Evolutionary conservation across 768 basidiomycete species (phyloP), one percentile per base, ranked within the genome.

Genomic region (Macrocybe gigantea): DNA sequence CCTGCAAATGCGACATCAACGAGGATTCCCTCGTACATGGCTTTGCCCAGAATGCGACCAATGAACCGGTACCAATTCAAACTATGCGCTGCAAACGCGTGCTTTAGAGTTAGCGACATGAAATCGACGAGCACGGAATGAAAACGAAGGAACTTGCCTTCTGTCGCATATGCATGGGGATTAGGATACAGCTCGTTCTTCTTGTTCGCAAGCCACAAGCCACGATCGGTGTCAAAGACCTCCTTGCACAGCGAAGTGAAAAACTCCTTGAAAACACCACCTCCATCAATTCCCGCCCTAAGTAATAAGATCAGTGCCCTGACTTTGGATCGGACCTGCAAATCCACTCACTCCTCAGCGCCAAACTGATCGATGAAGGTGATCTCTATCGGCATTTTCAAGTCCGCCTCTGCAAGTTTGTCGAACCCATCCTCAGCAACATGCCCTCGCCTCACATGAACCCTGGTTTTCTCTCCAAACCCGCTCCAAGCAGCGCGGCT

Each of bases 251-350:
- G 64, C 10, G 87, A 90, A 1, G 93, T 99, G 58, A 98, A 79
- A 56, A 98, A 96, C 64, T 98, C 96, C 63, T 98, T 99, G 74
- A 96, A 98, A 5, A 98, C 84, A 0, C 96, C 96, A 2, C 96
- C 94, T 1, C 95, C 94, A 53, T 97, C 95, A 32, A 98, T 95
- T 0, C 94, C 95, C 12, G 85, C 83, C 63, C 88, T 89, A 50
- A 30, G 47, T 22, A 31, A 34, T 4, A 50, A 15, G 38, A 5
- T 14, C 39, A 47, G 11, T 39, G 33, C n/a, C 15, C 35, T 33
- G 37, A 40, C 6, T 36, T 6, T 37, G 11, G 5, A 41, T 39
- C 41, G 37, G 34, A 38, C 22, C 13, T 41, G 40, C 5, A 30
- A 43, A 29, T 41, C 48, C 45, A 71, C 85, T 64, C 59, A 93